Base-by-base conservation (phyloP, 2,329 filamentous ascomycete genomes). In the Trichoderma cornu-damae region DNA sequence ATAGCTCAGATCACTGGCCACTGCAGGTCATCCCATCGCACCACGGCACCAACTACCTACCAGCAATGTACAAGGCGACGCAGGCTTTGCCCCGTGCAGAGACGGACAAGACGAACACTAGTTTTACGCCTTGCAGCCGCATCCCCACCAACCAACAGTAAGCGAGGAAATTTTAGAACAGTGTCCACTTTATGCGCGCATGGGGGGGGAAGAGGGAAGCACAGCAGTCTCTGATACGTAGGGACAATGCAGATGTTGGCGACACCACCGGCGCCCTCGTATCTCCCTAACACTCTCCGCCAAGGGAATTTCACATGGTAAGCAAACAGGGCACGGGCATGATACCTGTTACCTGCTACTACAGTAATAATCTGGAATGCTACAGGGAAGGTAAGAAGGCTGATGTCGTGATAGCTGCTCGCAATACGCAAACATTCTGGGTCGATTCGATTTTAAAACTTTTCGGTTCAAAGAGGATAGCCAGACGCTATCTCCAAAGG, bases 71-170 rank as follows among this genome's bases (percentile, higher is more conserved):
- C 18, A 11, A 11, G 8, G 12, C 20, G 32, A 38, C 30, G 51
- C 51, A 54, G 37, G 51, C 20, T 38, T 46, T 34, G 30, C 2
- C 37, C 34, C 48, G 3, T 51, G 24, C 35, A 40, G 48, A 7
- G 40, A 40, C 49, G 37, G 49, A 35, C 52, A 38, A 55, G 42
- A 55, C 42, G 32, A 47, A 28, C n/a, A 53, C 52, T 55, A 55
- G 52, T 47, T 47, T 20, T 44, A 43, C 53, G 53, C 53, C 53
- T 58, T 58, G 47, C 57, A 58, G 57, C 49, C 49, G 49, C 57
- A 53, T 37, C 42, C 43, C 57, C 57, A 58, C 57, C 42, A 30
- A 34, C 56, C 56, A 52, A 49, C 56, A 52, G 47, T 43, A 58
- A 52, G 56, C 47, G 56, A 58, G 34, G 56, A 52, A 52, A 57